phyloP scores from a whole-genome alignment of 2,329 filamentous ascomycete genomes.

The Botrytis pseudocinerea region DNA sequence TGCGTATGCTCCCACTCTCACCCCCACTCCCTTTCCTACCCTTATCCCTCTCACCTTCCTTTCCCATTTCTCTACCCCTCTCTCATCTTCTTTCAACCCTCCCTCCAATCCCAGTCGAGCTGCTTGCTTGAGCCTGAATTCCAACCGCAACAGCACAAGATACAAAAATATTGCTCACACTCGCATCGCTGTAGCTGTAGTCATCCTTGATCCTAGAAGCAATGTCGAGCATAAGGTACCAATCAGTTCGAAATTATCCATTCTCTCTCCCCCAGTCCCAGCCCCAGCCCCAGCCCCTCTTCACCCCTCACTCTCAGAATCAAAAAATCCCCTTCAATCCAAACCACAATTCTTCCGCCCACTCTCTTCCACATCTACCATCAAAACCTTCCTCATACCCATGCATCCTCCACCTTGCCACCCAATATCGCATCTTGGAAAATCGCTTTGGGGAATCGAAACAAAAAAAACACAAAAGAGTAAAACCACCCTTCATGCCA shows the following conservation, averaged over 20 bases:
- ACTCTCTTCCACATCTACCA: neutral
- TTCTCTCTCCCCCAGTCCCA: neutral
- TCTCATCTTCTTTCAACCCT: neutral
- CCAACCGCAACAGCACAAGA: neutral
- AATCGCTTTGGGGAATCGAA: constrained; percentile 16
- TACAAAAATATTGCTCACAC: neutral
- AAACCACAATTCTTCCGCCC: neutral
- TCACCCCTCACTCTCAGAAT: neutral
- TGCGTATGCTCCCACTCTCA: neutral
- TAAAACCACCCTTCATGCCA: neutral
- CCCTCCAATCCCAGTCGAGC: neutral
- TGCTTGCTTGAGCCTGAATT: neutral
- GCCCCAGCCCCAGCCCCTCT: no score
- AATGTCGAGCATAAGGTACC: neutral
- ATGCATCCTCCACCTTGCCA: neutral
- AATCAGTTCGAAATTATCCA: constrained; percentile 8
- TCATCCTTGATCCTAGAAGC: neutral
- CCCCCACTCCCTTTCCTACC: neutral
- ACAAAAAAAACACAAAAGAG: constrained; percentile 6
- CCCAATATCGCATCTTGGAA: neutral
- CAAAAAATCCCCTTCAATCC: neutral
- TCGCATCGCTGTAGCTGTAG: neutral
- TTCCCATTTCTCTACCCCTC: neutral
- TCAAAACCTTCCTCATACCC: neutral
- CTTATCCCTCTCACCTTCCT: neutral